Percentiles rank a stretch among this genome's conserved stretches.
Evolutionary conservation across 768 basidiomycete genomes (phyloP).

Genomic region (Boletus pseudo-olivaceus): DNA sequence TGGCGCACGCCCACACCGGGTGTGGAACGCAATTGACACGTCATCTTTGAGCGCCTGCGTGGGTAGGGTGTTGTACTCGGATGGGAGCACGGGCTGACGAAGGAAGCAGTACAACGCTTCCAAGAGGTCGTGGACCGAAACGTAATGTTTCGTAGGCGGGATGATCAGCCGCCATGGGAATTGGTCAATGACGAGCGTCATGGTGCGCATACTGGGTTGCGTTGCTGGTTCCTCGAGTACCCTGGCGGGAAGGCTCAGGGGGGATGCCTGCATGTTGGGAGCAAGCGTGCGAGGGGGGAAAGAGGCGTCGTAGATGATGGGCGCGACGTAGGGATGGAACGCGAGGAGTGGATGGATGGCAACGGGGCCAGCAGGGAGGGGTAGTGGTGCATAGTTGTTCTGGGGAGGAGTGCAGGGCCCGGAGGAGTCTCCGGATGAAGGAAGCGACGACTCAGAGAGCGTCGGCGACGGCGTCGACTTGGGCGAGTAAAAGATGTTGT

Average conservation of each 20-base stretch:
- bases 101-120: slow-evolving; percentile 42
- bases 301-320: slow-evolving; percentile 21
- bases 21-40: slow-evolving; percentile 43
- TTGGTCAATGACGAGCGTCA: slow-evolving; percentile 29
- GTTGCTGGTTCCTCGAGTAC: slow-evolving; percentile 31
- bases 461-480: slow-evolving; percentile 24
- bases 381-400: slow-evolving; percentile 13
- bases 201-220: slow-evolving; percentile 25
- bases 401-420: slow-evolving; percentile 31
- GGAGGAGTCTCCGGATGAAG: slow-evolving; percentile 27
- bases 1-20: slow-evolving; percentile 35
- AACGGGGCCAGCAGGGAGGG: slow-evolving; percentile 27
- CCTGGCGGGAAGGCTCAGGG: slow-evolving; percentile 18
- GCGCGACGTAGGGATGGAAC: slow-evolving; percentile 23
- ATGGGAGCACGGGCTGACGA: slow-evolving; percentile 35
- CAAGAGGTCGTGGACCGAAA: slow-evolving; percentile 50
- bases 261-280: slow-evolving; percentile 26
- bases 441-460: slow-evolving; percentile 29
- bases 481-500: slow-evolving; percentile 33
- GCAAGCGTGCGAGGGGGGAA: slow-evolving; percentile 18
- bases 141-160: slow-evolving; percentile 21
- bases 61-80: slow-evolving; percentile 40
- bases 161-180: slow-evolving; percentile 37
- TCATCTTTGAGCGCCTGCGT: slow-evolving; percentile 30
- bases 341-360: slow-evolving; percentile 31